phyloP scores from a whole-genome alignment of 164 flowering plant genomes.

The Malania oleifera region DNA sequence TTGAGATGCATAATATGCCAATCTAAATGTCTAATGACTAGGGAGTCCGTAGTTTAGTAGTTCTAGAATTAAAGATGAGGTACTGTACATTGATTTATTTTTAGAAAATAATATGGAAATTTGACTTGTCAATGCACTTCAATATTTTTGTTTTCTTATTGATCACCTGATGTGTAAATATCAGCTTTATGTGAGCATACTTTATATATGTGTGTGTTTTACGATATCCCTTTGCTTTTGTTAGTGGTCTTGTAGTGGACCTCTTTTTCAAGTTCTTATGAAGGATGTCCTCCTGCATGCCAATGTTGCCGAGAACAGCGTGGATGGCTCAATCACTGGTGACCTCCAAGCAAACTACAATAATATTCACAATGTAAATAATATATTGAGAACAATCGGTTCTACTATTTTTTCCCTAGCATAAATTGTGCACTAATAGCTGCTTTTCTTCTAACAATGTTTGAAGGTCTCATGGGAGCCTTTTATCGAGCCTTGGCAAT shows the following conservation, averaged over 20 bases:
- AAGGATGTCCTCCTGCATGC: slow-evolving; percentile 35
- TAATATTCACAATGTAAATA: slow-evolving; percentile 79
- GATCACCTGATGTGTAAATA: no score
- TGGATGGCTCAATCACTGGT: slow-evolving; percentile 38
- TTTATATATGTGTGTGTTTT: no score
- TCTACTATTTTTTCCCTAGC: background rate
- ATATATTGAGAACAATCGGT: background rate
- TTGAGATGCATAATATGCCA: no score
- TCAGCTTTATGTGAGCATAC: no score
- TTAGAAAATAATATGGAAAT: no score
- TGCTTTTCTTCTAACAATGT: slow-evolving; percentile 2
- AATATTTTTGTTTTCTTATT: no score
- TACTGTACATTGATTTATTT: no score
- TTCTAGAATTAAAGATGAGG: no score
- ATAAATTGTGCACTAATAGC: slow-evolving; percentile 11
- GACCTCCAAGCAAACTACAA: slow-evolving; percentile 75
- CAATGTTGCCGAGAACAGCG: slow-evolving; percentile 18
- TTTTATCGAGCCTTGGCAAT: slow-evolving; percentile 85
- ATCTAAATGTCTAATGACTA: no score
- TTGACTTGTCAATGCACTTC: no score
- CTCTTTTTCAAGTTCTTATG: slow-evolving; percentile 56
- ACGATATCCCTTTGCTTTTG: no score
- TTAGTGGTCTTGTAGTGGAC: slow-evolving; percentile 79
- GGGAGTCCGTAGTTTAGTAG: no score
- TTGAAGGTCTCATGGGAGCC: slow-evolving; percentile 93